phyloP scores from a whole-genome alignment of 352 stramenopile species.

The Globisporangium mamillatum region DNA sequence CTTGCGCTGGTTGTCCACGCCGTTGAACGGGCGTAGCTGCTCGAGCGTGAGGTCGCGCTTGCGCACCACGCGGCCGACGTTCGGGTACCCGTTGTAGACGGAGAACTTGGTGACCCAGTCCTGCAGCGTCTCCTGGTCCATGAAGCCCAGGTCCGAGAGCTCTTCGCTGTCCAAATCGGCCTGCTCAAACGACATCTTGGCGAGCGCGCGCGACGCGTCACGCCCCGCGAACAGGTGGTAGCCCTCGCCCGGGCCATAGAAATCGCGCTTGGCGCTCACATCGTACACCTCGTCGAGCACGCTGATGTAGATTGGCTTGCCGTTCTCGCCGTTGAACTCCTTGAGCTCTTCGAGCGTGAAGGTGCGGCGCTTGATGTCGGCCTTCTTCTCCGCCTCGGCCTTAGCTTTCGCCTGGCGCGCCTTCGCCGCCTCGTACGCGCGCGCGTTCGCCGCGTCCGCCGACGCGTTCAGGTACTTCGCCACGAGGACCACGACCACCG shows the following conservation, averaged over 20 bases:
- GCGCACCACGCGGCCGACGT: conserved; percentile 91
- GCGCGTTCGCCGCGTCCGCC: conserved; percentile 56
- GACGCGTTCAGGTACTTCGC: conserved; percentile 66
- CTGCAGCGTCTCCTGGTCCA: conserved; percentile 85
- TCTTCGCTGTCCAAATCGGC: conserved; percentile 87
- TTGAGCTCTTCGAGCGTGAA: conserved; percentile 91
- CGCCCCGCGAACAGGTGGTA: conserved; percentile 96
- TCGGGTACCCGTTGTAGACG: conserved; percentile 94
- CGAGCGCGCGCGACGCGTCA: conserved; percentile 92
- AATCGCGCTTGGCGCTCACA: conserved; percentile 92
- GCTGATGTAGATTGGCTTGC: conserved; percentile 94
- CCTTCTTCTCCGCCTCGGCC: conserved; percentile 51
- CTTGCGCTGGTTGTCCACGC: conserved; percentile 76
- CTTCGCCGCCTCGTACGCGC: conserved; percentile 58
- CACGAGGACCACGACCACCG: conserved; percentile 45
- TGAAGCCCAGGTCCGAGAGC: conserved; percentile 72
- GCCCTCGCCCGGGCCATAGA: conserved; percentile 95
- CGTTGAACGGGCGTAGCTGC: conserved; percentile 85
- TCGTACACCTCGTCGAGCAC: conserved; percentile 97
- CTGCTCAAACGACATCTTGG: conserved; percentile 96
- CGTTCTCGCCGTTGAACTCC: conserved; percentile 90
- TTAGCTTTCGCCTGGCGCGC: conserved; percentile 65
- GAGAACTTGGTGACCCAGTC: conserved; percentile 96
- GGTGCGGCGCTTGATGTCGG: conserved; percentile 68
- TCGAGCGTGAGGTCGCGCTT: conserved; percentile 70